Base-by-base conservation (phyloP, 371 early-diverging fungal genomes). In the Entomophthora muscae region DNA sequence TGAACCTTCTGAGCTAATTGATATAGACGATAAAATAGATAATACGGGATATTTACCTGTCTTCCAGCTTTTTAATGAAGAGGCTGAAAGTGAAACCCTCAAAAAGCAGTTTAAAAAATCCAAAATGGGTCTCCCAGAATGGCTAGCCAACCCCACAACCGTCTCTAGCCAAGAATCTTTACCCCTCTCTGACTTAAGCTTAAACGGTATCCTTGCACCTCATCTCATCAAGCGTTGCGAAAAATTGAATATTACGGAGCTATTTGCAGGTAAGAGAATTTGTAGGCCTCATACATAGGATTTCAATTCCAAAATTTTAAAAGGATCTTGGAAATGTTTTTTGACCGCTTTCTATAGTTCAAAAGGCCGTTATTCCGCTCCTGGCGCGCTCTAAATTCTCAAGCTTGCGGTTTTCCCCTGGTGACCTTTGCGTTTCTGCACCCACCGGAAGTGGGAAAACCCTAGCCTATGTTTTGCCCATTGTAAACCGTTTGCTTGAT, bases 391-490 rank as follows among this genome's bases (percentile, higher is more conserved):
- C 77, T 42, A 75, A 75, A 32, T 72, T 77, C 58, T 63, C 79
- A 52, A 77, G 77, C 32, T 76, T 79, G 67, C 73, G 77, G 26
- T 68, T 71, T 32, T 71, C 73, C 5, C 80, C 79, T 0, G 83
- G 83, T 10, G 94, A 93, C 70, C 70, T 95, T 29, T 91, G 91
- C 69, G 88, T 95, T 22, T 90, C 93, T 13, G 90, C 94, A n/a
- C 90, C 95, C 0, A 95, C 95, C 0, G 95, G 94, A 51, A 87
- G 87, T 63, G 99, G 99, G 33, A 99, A 99, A 74, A 98, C 98
- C 0, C 75, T 96, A 57, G 94, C 97, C 0, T 99, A 95, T 78
- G 89, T 93, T 0, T 72, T 99, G 7, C 99, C 99, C 1, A 89
- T 98, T 59, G 80, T 98, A 24, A 62, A 73, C 71, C 80, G 83